Base-by-base conservation (phyloP, 164 flowering plant species). In the Sedum album region DNA sequence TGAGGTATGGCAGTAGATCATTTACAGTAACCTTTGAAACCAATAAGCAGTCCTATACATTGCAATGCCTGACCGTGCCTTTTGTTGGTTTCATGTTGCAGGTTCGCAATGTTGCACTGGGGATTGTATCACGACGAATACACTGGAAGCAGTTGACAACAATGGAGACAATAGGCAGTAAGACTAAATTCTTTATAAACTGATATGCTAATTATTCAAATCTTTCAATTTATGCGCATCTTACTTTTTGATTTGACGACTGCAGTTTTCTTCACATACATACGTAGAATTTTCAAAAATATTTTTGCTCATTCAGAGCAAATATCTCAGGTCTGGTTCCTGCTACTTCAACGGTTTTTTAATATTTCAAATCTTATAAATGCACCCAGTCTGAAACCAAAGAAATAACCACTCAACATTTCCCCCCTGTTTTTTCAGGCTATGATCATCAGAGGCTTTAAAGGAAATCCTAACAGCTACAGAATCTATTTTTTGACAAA, bases 91-190 rank as follows among this genome's bases (percentile, higher is more conserved):
- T 31, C 21, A 38, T 64, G 31, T 65, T 76, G 70, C 80, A 94
- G 97, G 97, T 95, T 26, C 90, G 97, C 1, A 89, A 84, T 83
- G 86, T 90, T 73, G 97, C 97, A 11, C 70, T 87, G 70, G 99
- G 97, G n/a, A 84, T 95, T 70, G 85, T 92, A 65, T 86, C 97
- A 68, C 97, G 97, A 6, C 82, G 97, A 80, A 85, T 95, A 71
- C 78, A 84, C 68, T 92, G 99, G 99, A 31, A 77, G 61, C 84
- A 83, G 46, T 70, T 92, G 81, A 86, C 96, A 39, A 44, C 75
- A 38, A 72, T 87, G 85, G 96, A 94, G 84, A 91, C 91, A 46
- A 73, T 91, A 70, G 96, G 90, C 67, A 71, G 98, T 93, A 83
- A 79, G 88, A 49, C 55, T 23, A 66, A 18, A n/a, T 35, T 25